Base-by-base conservation (phyloP, 768 basidiomycete genomes). In the Lactarius trivialis region DNA sequence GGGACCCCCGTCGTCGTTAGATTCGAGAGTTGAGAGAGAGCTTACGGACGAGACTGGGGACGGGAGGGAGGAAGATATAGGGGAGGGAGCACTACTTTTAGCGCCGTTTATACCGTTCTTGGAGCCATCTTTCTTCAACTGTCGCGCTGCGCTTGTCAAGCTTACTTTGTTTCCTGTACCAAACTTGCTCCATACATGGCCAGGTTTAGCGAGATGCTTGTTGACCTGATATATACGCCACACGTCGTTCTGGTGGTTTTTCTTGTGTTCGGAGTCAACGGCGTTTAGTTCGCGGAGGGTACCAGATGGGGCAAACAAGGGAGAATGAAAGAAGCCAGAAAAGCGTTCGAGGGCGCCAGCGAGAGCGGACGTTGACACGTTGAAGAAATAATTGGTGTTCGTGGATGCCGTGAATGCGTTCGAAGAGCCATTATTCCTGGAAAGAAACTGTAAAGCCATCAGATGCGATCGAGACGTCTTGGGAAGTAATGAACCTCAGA, bases 141-240 rank as follows among this genome's bases (percentile, higher is more conserved):
- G 75, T 66, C 77, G 81, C 4, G 85, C 90, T 0, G 83, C 83
- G 61, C 78, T 77, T 6, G 80, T 85, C 70, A 91, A 77, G 68
- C 85, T 93, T 36, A 85, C 84, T 52, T 83, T 81, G 73, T 90
- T 89, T 7, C 94, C 94, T 21, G 85, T 92, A 2, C 95, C 94
- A 70, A 98, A 98, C 71, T 97, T 98, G 63, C 80, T 82, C 87
- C 93, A 98, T 3, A 83, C 82, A 72, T 96, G 93, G 6, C 86
- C 89, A 2, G 78, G 77, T 67, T 84, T 85, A 60, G 85, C 87
- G 54, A 96, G 82, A 68, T 88, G 81, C 73, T 98, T 98, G 74
- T 90, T 91, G 28, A 98, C 75, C 73, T 99, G 96, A 74, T 90
- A 98, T 60, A 95, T 85, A n/a, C 96, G 85, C 90, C 93, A 95